Conservation (phyloP, 2,329 filamentous ascomycete species). For the Penicillium sp. region DNA sequence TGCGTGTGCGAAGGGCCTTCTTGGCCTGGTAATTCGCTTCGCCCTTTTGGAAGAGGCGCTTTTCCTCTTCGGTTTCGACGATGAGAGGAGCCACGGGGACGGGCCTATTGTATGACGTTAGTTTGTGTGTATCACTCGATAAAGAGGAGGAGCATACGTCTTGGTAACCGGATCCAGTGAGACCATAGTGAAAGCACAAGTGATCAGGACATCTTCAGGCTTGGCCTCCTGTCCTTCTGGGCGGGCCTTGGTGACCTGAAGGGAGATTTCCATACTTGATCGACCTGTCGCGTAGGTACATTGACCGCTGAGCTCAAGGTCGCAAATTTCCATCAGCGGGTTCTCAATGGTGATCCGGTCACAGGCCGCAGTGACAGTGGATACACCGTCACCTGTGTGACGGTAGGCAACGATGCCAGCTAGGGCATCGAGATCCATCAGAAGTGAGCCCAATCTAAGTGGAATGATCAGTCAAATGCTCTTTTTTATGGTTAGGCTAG, state of each 20-base stretch:
- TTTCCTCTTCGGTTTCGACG: slow-evolving; percentile 64
- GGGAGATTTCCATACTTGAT: slow-evolving; percentile 70
- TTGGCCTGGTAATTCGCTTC: slow-evolving; percentile 66
- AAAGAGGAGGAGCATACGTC: slow-evolving; percentile 43
- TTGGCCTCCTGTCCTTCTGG: slow-evolving; percentile 54
- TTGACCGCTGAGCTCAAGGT: slow-evolving; percentile 68
- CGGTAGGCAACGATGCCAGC: slow-evolving; percentile 75
- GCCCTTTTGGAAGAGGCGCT: slow-evolving; percentile 60
- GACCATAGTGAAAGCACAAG: slow-evolving; percentile 76
- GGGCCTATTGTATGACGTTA: slow-evolving; percentile 44
- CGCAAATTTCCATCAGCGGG: slow-evolving; percentile 72
- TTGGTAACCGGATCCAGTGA: slow-evolving; percentile 67
- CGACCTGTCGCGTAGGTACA: slow-evolving; percentile 71
- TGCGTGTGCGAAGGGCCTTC: slow-evolving; percentile 59
- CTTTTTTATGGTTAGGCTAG: neutral
- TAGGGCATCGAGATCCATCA: slow-evolving; percentile 78
- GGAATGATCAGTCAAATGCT: slow-evolving; percentile 20
- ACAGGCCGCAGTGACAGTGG: slow-evolving; percentile 63
- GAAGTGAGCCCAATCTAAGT: slow-evolving; percentile 62
- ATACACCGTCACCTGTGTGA: slow-evolving; percentile 63
- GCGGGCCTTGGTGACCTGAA: slow-evolving; percentile 68
- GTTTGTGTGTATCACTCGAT: neutral
- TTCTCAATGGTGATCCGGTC: slow-evolving; percentile 67
- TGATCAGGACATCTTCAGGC: slow-evolving; percentile 64
- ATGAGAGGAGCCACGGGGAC: slow-evolving; percentile 61